Evolutionary conservation across 2,329 filamentous ascomycete genomes (phyloP).

Genomic region (Aspergillus viridinutans): DNA sequence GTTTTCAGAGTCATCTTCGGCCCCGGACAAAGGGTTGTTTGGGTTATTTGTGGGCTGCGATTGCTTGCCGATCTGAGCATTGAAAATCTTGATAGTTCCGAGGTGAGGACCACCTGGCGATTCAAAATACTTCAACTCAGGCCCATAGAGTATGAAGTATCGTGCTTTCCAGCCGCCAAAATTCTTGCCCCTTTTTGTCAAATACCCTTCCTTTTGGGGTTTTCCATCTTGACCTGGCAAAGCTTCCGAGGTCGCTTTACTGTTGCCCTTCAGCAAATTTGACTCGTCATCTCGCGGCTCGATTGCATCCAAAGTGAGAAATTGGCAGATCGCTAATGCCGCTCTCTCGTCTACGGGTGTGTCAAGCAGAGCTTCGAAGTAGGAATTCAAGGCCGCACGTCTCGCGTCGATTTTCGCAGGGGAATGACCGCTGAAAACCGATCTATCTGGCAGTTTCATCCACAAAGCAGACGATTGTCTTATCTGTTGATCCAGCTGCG

Average conservation of each 20-base stretch:
- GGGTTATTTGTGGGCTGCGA: constrained; percentile 57
- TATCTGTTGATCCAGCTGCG: constrained; percentile 75
- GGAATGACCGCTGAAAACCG: constrained; percentile 85
- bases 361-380: constrained; percentile 80
- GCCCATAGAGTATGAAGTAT: constrained; percentile 65
- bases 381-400: constrained; percentile 72
- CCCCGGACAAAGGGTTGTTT: constrained; percentile 58
- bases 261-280: constrained; percentile 42
- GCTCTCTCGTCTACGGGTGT: constrained; percentile 73
- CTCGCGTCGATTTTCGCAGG: constrained; percentile 90
- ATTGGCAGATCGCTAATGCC: constrained; percentile 78
- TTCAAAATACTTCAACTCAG: constrained; percentile 84
- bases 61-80: constrained; percentile 92
- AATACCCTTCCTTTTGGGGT: constrained; percentile 76
- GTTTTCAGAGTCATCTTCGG: constrained; percentile 75
- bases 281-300: constrained; percentile 51
- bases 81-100: constrained; percentile 86
- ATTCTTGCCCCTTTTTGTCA: constrained; percentile 96
- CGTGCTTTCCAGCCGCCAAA: constrained; percentile 97
- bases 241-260: constrained; percentile 28
- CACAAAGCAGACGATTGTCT: constrained; percentile 69
- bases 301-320: constrained; percentile 67
- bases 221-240: constrained; percentile 58
- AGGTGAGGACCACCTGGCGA: constrained; percentile 83
- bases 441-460: constrained; percentile 75